Percentiles rank a stretch among this genome's conserved stretches.
Evolutionary conservation across 2,329 filamentous ascomycete species (phyloP).

Genomic region (Microdochium trichocladiopsis): DNA sequence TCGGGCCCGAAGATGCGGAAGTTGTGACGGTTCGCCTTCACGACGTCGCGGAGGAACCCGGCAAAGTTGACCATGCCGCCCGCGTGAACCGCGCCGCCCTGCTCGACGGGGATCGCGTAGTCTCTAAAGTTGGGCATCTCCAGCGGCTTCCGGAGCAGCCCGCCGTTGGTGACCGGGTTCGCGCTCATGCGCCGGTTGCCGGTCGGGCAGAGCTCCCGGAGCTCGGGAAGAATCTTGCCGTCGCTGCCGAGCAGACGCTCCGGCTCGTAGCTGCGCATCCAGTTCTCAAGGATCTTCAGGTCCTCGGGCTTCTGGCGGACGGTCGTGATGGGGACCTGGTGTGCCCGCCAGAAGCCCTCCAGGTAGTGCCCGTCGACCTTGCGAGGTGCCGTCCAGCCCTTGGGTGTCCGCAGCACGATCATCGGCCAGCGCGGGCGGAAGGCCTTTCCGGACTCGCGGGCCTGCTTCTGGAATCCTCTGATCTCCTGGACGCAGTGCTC

Average conservation of each 20-base stretch:
- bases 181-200: constrained; percentile 68
- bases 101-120: constrained; percentile 57
- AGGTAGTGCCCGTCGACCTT: constrained; percentile 65
- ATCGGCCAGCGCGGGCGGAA: constrained; percentile 72
- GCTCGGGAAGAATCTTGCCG: constrained; percentile 55
- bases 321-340: constrained; percentile 71
- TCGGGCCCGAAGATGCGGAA: constrained; percentile 76
- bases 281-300: constrained; percentile 62
- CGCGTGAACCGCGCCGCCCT: constrained; percentile 46
- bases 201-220: constrained; percentile 57
- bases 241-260: constrained; percentile 61
- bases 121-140: constrained; percentile 63
- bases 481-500: constrained; percentile 69
- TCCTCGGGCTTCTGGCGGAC: constrained; percentile 58
- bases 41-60: constrained; percentile 58
- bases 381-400: constrained; percentile 73
- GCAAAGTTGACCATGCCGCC: constrained; percentile 67
- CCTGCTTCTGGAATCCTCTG: constrained; percentile 60
- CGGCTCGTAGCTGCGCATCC: constrained; percentile 72
- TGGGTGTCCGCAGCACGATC: constrained; percentile 70
- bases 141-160: constrained; percentile 58
- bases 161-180: constrained; percentile 70
- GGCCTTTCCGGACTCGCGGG: constrained; percentile 61
- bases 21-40: constrained; percentile 55
- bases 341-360: constrained; percentile 71